Percentiles rank a stretch among this genome's conserved stretches.
Conservation (phyloP, 805 yeast genomes). For the Wickerhamiella hasegawae region DNA sequence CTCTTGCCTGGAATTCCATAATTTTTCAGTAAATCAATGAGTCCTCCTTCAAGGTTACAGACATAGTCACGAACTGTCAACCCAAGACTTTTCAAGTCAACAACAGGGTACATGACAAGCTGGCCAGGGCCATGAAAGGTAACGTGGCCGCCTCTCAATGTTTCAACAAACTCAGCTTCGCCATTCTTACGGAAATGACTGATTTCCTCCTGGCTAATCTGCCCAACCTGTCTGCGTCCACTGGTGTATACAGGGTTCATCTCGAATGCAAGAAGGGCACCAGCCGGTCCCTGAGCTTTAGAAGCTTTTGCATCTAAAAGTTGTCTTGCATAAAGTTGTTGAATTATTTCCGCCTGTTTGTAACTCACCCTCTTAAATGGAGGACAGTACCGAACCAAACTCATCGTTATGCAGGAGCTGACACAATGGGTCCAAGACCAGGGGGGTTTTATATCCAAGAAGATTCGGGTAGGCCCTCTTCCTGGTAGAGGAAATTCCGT, state of each 20-base stretch:
- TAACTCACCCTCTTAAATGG: constrained; percentile 4
- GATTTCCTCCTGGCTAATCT: constrained; percentile 23
- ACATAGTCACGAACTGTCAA: constrained; percentile 53
- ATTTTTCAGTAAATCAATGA: constrained; percentile 31
- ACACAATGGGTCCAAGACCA: not conserved
- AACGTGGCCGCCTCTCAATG: constrained; percentile 86
- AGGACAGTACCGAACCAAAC: not conserved
- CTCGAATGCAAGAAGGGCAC: constrained; percentile 46
- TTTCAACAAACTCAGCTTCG: constrained; percentile 48
- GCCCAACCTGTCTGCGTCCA: constrained; percentile 63
- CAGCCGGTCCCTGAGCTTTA: constrained; percentile 1
- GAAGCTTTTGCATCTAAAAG: constrained; percentile 5
- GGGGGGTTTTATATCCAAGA: constrained; percentile 11
- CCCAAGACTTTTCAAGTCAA: constrained; percentile 49
- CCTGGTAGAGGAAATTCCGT: constrained; percentile 49
- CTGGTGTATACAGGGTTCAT: constrained; percentile 80
- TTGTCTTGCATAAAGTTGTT: constrained; percentile 3
- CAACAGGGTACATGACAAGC: constrained; percentile 63
- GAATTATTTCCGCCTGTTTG: constrained; percentile 2
- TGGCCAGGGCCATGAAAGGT: constrained; percentile 98
- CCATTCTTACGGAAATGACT: constrained; percentile 13
- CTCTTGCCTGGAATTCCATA: constrained; percentile 31
- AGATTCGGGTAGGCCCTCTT: constrained; percentile 26
- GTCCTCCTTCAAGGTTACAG: constrained; percentile 40
- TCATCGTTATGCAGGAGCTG: not conserved